Evolutionary conservation across 2,329 filamentous ascomycete genomes (phyloP).

Genomic region (Aurifilum marmelostoma): DNA sequence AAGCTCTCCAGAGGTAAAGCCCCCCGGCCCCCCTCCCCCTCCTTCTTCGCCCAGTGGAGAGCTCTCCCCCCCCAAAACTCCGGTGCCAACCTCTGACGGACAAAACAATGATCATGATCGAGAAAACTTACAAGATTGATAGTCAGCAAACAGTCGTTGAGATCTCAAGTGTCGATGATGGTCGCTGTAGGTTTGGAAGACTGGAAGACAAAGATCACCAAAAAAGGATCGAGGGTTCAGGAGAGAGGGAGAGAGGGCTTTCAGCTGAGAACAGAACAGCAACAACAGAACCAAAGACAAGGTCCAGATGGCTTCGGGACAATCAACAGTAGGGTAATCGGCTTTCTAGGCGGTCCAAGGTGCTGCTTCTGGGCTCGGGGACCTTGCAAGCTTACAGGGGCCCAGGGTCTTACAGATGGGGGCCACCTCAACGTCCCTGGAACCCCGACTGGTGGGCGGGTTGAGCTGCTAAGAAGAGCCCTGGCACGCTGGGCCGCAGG

Average conservation of each 20-base stretch:
- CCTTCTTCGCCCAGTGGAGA: constrained; percentile 1
- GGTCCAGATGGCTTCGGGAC: neutral
- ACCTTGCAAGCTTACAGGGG: neutral
- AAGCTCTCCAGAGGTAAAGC: constrained; percentile 2
- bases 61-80: constrained; percentile 5
- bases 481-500: neutral
- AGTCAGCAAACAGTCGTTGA: neutral
- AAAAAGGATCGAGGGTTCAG: neutral
- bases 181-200: neutral
- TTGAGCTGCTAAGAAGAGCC: neutral
- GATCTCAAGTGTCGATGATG: neutral
- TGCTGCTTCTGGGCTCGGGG: constrained; percentile 2
- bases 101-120: no score
- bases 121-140: neutral
- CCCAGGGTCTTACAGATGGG: neutral
- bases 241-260: neutral
- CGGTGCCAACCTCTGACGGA: constrained; percentile 5
- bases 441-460: constrained; percentile 1
- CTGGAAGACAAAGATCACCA: neutral
- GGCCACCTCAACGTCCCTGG: neutral
- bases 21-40: neutral
- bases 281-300: neutral
- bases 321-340: constrained; percentile 4
- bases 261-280: neutral
- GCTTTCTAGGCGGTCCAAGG: neutral